Evolutionary conservation across 495 filamentous ascomycete genomes (phyloP), one percentile per base, ranked within the genome.

Genomic region (Filosporella fistucella): DNA sequence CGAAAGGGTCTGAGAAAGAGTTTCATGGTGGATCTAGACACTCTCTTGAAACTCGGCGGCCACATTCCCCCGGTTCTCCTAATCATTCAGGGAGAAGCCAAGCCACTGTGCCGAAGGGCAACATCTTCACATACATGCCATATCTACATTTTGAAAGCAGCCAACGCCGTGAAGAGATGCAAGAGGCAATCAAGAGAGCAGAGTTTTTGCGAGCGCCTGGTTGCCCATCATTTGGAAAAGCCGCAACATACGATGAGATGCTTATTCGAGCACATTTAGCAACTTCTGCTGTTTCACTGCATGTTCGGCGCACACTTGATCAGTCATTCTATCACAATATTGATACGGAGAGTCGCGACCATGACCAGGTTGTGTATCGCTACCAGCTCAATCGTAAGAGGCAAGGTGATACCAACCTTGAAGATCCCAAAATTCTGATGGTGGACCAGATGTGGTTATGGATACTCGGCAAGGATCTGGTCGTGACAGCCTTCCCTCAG

Each of bases 381-480:
- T 86, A 85, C 55, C 55, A 58, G 34, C 18, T 51, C 6, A n/a
- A n/a, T n/a, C n/a, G n/a, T n/a, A n/a, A n/a, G n/a, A 55, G 47
- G 25, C 76, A 25, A 24, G 9, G 24, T 28, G 23, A 43, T 6
- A 32, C 11, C 41, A 43, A 13, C 20, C 10, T 14, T 11, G 13
- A 17, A 5, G 78, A 83, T 39, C 72, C 73, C 1, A 86, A 86
- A 52, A 76, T 88, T 9, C 81, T 85, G 57, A 88, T 86, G 82
- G 83, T 88, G 4, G 83, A 86, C 55, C 82, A 86, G 56, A 65
- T 86, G 6, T 88, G 82, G 82, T 75, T 86, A 63, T 86, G 80
- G 80, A 68, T 85, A 17, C 57, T 86, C 7, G 79, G 80, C 2
- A 72, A 76, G 48, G 61, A 81, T 45, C 63, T 85, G 22, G 78